A percentile compares a stretch with the other conserved stretches of the same genome.
phyloP scores from a whole-genome alignment of 345 rosid genomes.

The Lenwebbia sp. region DNA sequence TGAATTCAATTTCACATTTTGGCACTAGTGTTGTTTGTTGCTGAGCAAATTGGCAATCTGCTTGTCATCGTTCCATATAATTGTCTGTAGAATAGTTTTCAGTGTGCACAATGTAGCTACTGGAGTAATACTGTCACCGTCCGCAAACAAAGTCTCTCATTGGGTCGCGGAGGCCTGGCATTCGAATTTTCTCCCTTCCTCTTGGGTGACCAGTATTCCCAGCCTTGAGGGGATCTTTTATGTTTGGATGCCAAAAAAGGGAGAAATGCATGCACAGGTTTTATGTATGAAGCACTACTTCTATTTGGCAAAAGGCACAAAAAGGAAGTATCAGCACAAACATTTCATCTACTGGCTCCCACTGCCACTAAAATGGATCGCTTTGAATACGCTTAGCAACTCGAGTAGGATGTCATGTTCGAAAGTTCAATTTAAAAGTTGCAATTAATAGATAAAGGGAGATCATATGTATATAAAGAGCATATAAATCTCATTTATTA shows the following conservation, averaged over 20 bases:
- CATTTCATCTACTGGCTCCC: not conserved
- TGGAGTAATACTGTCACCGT: no score
- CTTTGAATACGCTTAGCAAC: not conserved
- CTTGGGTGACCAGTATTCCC: no score
- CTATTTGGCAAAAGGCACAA: not conserved
- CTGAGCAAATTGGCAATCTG: not conserved
- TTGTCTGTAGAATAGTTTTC: not conserved
- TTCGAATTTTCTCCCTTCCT: no score
- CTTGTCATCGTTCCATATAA: not conserved
- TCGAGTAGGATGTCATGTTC: not conserved
- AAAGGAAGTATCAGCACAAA: not conserved
- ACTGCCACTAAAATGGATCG: not conserved
- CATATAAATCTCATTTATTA: no score
- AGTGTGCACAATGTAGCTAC: not conserved
- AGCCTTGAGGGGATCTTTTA: no score
- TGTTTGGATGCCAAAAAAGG: no score
- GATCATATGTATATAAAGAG: not conserved
- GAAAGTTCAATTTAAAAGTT: not conserved
- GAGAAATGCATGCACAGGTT: no score
- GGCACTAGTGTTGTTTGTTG: not conserved
- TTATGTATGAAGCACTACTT: not conserved
- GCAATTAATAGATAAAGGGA: rapidly evolving
- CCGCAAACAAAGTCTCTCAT: no score
- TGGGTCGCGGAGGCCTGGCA: no score
- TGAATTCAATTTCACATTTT: not conserved